These are phyloP conservation scores for Phlebiopsis gigantea DNA, from an alignment of 768 basidiomycete species.

Conservation along the genomic window DNA sequence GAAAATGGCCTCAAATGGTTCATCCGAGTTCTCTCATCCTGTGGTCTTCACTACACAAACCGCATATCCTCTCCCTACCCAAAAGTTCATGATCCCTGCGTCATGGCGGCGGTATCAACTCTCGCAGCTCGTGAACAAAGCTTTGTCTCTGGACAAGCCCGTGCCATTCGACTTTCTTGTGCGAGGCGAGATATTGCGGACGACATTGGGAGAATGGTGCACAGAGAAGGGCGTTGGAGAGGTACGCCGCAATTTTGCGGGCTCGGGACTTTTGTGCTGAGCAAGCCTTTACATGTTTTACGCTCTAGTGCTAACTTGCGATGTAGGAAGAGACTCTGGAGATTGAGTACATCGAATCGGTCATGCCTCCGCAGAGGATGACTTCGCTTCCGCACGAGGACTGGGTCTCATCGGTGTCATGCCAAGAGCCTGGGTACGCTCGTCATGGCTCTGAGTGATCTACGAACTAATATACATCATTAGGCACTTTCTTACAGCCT, in stretches of 20 bases:
- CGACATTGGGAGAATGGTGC: constrained; percentile 72
- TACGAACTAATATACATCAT: neutral
- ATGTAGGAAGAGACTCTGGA: constrained; percentile 83
- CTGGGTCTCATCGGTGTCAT: constrained; percentile 85
- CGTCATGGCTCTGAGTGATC: neutral
- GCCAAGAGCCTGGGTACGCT: constrained; percentile 46
- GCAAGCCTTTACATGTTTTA: neutral
- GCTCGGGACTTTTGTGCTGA: constrained; percentile 1
- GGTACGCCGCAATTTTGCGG: constrained; percentile 34
- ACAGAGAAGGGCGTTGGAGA: constrained; percentile 63
- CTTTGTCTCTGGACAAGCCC: constrained; percentile 64
- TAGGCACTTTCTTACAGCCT: constrained; percentile 71
- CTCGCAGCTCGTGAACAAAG: constrained; percentile 95
- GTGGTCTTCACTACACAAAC: constrained; percentile 73
- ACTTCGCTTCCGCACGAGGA: constrained; percentile 82
- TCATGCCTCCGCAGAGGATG: constrained; percentile 82
- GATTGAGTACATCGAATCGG: constrained; percentile 87
- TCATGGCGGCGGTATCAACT: constrained; percentile 94
- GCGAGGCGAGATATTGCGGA: constrained; percentile 72
- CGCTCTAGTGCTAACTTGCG: neutral
- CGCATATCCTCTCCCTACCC: constrained; percentile 68
- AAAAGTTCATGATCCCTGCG: constrained; percentile 90
- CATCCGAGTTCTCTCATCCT: constrained; percentile 37
- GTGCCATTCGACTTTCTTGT: constrained; percentile 94
- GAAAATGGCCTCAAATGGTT: constrained; percentile 6